Evolutionary conservation across 1,284 basidiomycete genomes (phyloP).

Genomic region (Psilocybe mexicana): DNA sequence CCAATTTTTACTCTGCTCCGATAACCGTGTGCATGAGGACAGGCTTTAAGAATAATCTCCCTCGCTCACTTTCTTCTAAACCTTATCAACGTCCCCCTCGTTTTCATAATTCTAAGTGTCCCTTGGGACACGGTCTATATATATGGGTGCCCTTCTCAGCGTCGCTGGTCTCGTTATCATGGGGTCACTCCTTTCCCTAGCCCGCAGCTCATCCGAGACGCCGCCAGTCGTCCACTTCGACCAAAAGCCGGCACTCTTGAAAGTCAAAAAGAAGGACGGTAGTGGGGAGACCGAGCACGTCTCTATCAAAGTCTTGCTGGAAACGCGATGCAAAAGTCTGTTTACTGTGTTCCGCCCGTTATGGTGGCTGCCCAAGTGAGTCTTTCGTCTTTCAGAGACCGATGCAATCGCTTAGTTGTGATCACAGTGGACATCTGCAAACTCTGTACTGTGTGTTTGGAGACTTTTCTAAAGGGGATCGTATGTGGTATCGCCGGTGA

Average conservation of each 20-base stretch:
- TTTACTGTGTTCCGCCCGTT: slow-evolving; percentile 54
- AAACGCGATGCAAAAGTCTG: slow-evolving; percentile 59
- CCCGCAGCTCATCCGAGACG: slow-evolving; percentile 28
- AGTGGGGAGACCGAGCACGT: slow-evolving; percentile 35
- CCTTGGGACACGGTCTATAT: not conserved
- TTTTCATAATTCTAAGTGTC: slow-evolving; percentile 1
- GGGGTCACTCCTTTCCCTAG: slow-evolving; percentile 36
- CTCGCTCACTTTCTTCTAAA: slow-evolving; percentile 2
- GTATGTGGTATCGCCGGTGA: slow-evolving; percentile 70
- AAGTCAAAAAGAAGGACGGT: slow-evolving; percentile 35
- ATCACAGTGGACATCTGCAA: slow-evolving; percentile 66
- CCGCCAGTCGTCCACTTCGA: slow-evolving; percentile 39
- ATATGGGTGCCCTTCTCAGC: slow-evolving; percentile 25
- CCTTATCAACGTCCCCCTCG: slow-evolving; percentile 2
- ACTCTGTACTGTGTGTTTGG: slow-evolving; percentile 71
- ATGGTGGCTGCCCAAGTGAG: slow-evolving; percentile 74
- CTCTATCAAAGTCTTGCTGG: slow-evolving; percentile 55
- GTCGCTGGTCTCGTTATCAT: slow-evolving; percentile 32
- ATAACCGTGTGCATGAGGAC: not conserved
- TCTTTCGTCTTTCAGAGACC: slow-evolving; percentile 8
- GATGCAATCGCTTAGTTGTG: slow-evolving; percentile 3
- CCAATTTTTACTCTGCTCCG: slow-evolving; percentile 16
- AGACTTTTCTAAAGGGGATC: slow-evolving; percentile 74
- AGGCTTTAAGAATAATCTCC: slow-evolving; percentile 3
- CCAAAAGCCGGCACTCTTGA: slow-evolving; percentile 38